Percentiles rank a stretch among this genome's conserved stretches.
Evolutionary conservation across 1,284 basidiomycete genomes (phyloP).

Genomic region (Cutaneotrichosporon curvatum): DNA sequence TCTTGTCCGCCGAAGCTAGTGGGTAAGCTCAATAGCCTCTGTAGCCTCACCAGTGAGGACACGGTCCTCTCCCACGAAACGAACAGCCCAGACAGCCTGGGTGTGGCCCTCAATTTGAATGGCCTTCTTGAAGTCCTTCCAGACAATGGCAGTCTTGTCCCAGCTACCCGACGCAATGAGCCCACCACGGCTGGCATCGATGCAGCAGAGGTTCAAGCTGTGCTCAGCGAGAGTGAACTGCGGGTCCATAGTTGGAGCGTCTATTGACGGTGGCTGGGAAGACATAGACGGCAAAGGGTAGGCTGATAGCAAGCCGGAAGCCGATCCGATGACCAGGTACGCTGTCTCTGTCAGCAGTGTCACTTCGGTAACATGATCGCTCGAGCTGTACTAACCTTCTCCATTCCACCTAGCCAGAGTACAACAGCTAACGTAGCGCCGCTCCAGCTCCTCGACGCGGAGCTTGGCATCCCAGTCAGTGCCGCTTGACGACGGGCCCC

Average conservation of each 20-base stretch:
- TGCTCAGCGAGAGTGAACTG: conserved; percentile 79
- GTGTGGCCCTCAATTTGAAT: conserved; percentile 78
- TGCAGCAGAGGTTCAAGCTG: conserved; percentile 79
- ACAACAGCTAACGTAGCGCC: conserved; percentile 55
- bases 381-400: conserved; percentile 33
- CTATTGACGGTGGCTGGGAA: conserved; percentile 47
- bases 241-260: conserved; percentile 58
- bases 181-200: conserved; percentile 63
- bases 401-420: conserved; percentile 28
- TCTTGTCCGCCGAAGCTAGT: conserved; percentile 87
- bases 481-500: conserved; percentile 56
- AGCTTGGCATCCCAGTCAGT: conserved; percentile 63
- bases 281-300: conserved; percentile 48
- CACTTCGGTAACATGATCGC: neutral
- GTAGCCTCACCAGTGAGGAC: conserved; percentile 77
- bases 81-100: conserved; percentile 90
- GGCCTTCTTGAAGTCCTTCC: conserved; percentile 70
- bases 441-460: conserved; percentile 71
- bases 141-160: conserved; percentile 95
- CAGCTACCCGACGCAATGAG: conserved; percentile 90
- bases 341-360: conserved; percentile 50
- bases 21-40: no score
- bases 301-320: conserved; percentile 74
- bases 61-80: conserved; percentile 69
- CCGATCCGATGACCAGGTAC: conserved; percentile 73